Evolutionary conservation across 2,329 filamentous ascomycete genomes (phyloP), one percentile per base, ranked within the genome.

Genomic region (Diaporthe velutina): DNA sequence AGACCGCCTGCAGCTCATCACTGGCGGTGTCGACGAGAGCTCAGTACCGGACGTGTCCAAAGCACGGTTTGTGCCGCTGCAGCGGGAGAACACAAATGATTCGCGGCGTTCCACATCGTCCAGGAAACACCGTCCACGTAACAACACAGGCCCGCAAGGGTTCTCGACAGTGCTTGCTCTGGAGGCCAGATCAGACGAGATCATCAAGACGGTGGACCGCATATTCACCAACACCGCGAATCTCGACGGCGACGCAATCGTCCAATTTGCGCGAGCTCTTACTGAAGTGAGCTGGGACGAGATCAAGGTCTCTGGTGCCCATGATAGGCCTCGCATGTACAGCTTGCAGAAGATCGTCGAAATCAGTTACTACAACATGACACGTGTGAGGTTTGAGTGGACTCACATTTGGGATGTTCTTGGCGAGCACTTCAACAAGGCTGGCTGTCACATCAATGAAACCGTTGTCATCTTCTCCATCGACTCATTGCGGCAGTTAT

Each of bases 291-390:
- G 96, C 83, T 98, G 97, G 97, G 96, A 98, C 81, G 97, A 99
- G 83, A 99, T 99, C 80, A 96, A 97, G 82, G 98, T 97, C 4
- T 98, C 97, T 0, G 97, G 97, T 0, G 95, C 96, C 73, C 98
- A 96, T 81, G 97, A 99, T 76, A 97, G 95, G 30, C 97, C 97
- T 15, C 92, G 97, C 72, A 99, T 96, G 12, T 99, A 98, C 88
- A 98, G 96, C 85, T 86, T 99, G 76, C 97, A 99, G 82, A 99
- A 99, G 84, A 91, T 99, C 77, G 97, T 99, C 22, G 97, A 99
- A 84, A 98, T 99, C 83, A 98, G 95, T 83, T 98, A 98, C 84
- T 99, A 99, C 90, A 99, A 99, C 86, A 99, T 99, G 97, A 95
- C 95, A 75, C 93, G 97, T 88, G 96, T 99, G 48, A 93, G 97